phyloP scores from a whole-genome alignment of 1,284 basidiomycete species.

The Sanghuangporus sanghuang region DNA sequence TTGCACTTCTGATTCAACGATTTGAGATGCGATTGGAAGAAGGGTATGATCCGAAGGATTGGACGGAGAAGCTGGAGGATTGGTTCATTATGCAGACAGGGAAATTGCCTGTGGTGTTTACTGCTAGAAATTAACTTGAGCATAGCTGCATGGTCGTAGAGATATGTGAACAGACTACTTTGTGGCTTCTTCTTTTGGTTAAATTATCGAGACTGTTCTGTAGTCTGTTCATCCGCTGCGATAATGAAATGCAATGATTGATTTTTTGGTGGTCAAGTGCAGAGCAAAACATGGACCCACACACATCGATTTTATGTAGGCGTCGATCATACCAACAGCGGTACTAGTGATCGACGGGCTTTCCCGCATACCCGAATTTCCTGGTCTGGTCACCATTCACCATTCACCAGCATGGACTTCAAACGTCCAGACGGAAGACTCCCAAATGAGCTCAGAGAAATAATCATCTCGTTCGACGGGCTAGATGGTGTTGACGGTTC shows the following conservation, averaged over 20 bases:
- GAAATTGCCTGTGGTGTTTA: slow-evolving; percentile 22
- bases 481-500: slow-evolving; percentile 61
- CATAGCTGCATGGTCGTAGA: too few relatives aligned
- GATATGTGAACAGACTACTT: too few relatives aligned
- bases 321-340: background rate
- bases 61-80: slow-evolving; percentile 28
- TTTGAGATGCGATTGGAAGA: slow-evolving; percentile 28
- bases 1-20: slow-evolving; percentile 27
- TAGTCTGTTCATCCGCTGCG: too few relatives aligned
- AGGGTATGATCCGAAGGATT: slow-evolving; percentile 24
- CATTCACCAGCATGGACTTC: background rate
- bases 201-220: too few relatives aligned
- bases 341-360: background rate
- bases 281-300: background rate
- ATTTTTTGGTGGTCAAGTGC: background rate
- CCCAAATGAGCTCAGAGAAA: slow-evolving; percentile 24
- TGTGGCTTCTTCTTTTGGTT: too few relatives aligned
- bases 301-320: background rate
- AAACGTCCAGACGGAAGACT: slow-evolving; percentile 27
- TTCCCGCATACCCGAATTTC: background rate
- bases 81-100: slow-evolving; percentile 27
- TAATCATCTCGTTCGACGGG: slow-evolving; percentile 35
- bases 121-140: background rate
- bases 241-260: background rate
- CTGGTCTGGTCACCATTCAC: background rate